Evolutionary conservation across 257 asterid species (phyloP).

Genomic region (Solanum infundibuliforme): DNA sequence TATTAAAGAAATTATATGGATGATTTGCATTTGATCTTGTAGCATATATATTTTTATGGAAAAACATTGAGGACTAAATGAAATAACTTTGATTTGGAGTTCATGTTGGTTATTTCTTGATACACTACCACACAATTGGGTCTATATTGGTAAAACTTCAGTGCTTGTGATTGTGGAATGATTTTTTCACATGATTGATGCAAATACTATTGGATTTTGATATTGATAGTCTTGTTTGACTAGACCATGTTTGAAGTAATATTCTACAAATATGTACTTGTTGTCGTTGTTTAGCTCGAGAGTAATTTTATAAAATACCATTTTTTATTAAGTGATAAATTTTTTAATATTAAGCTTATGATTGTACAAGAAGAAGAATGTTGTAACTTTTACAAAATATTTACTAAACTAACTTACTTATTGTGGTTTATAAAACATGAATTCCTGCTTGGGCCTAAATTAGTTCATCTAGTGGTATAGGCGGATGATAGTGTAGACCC

Average conservation of each 20-base stretch:
- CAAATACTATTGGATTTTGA: not conserved
- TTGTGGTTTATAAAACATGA: not conserved
- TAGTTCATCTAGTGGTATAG: not conserved
- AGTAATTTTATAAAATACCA: not conserved
- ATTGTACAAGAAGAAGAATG: not conserved
- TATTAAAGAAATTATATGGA: not conserved
- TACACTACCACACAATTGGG: not conserved
- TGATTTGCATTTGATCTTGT: not conserved
- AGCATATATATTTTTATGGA: not conserved
- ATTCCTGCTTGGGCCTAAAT: not conserved
- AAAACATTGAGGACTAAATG: not conserved
- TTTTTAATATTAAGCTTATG: too few relatives aligned
- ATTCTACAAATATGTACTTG: not conserved
- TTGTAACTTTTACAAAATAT: not conserved
- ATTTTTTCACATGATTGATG: not conserved
- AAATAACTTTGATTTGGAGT: not conserved
- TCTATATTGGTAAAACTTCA: not conserved
- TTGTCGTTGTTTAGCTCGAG: not conserved
- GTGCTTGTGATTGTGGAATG: not conserved
- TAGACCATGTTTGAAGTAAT: not conserved
- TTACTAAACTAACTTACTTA: not conserved
- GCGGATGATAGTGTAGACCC: not conserved
- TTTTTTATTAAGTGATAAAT: too few relatives aligned
- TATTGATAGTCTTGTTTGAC: not conserved
- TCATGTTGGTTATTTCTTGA: not conserved